Evolutionary conservation across 345 rosid species (phyloP).

Genomic region (Lepidium aucheri): DNA sequence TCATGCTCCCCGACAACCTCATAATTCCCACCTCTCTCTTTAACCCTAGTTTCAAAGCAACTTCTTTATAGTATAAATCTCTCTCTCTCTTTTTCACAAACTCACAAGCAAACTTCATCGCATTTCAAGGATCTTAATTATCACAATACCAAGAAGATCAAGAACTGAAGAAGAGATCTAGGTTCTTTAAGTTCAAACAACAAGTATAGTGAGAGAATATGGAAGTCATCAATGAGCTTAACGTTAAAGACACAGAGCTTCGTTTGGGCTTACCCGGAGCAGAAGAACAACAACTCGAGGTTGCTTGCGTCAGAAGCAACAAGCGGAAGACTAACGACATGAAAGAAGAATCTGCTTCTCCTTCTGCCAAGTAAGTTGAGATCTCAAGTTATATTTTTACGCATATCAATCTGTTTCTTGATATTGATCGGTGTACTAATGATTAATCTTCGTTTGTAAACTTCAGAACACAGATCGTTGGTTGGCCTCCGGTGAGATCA

Average conservation of each 20-base stretch:
- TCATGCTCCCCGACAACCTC: conserved; percentile 52
- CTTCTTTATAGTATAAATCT: conserved; percentile 20
- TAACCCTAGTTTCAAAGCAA: conserved; percentile 14
- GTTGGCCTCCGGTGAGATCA: conserved; percentile 77
- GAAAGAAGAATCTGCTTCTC: conserved; percentile 19
- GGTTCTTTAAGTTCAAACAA: background rate
- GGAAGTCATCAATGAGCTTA: conserved; percentile 36
- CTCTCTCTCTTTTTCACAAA: conserved; percentile 12
- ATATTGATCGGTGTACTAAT: background rate
- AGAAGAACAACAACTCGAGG: conserved; percentile 13
- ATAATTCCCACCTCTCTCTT: conserved; percentile 2
- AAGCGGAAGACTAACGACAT: conserved; percentile 34
- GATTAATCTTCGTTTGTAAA: background rate
- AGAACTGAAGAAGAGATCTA: background rate
- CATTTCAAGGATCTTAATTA: conserved; percentile 18
- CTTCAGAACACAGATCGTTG: conserved; percentile 57
- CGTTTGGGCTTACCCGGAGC: conserved; percentile 79
- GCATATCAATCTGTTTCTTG: background rate
- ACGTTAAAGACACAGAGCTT: conserved; percentile 80
- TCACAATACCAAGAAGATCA: conserved; percentile 1
- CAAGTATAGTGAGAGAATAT: background rate
- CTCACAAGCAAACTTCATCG: conserved; percentile 4
- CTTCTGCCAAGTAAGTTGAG: conserved; percentile 59
- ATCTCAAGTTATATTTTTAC: background rate
- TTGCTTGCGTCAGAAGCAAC: conserved; percentile 41